Conservation (phyloP, 768 basidiomycete genomes). For the Lentinus tigrinus region DNA sequence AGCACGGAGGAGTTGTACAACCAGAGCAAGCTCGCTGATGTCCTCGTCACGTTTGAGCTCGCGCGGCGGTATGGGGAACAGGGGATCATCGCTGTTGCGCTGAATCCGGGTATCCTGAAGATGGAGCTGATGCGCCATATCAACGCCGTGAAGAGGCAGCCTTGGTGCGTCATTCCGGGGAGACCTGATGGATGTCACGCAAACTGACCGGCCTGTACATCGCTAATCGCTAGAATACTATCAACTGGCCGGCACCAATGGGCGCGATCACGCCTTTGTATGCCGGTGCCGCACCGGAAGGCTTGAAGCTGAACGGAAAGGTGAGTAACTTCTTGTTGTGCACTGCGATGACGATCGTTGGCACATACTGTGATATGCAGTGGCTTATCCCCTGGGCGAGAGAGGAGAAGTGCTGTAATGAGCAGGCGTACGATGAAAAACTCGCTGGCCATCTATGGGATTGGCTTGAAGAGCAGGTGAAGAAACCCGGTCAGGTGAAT, state of each 20-base stretch:
- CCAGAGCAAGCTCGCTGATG: slow-evolving; percentile 45
- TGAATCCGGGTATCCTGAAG: slow-evolving; percentile 43
- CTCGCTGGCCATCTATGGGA: slow-evolving; percentile 26
- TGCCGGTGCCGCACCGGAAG: slow-evolving; percentile 37
- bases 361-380: neutral
- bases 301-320: slow-evolving; percentile 38
- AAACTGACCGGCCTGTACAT: slow-evolving; percentile 5
- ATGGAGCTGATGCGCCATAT: neutral
- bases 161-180: neutral
- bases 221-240: neutral
- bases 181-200: too few relatives aligned
- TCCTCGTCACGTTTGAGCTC: slow-evolving; percentile 41
- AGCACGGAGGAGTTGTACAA: slow-evolving; percentile 15
- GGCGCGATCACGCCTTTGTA: slow-evolving; percentile 31
- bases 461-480: slow-evolving; percentile 27
- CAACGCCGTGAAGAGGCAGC: neutral
- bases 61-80: slow-evolving; percentile 45
- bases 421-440: slow-evolving; percentile 17
- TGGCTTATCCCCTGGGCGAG: slow-evolving; percentile 29
- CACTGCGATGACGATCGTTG: neutral
- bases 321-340: slow-evolving; percentile 22
- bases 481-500: too few relatives aligned
- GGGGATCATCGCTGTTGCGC: slow-evolving; percentile 39
- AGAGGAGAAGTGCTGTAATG: slow-evolving; percentile 1
- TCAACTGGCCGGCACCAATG: slow-evolving; percentile 24